These are phyloP conservation scores for Psilocybe sp. DNA, from an alignment of 768 basidiomycete species.

Conservation along the genomic window DNA sequence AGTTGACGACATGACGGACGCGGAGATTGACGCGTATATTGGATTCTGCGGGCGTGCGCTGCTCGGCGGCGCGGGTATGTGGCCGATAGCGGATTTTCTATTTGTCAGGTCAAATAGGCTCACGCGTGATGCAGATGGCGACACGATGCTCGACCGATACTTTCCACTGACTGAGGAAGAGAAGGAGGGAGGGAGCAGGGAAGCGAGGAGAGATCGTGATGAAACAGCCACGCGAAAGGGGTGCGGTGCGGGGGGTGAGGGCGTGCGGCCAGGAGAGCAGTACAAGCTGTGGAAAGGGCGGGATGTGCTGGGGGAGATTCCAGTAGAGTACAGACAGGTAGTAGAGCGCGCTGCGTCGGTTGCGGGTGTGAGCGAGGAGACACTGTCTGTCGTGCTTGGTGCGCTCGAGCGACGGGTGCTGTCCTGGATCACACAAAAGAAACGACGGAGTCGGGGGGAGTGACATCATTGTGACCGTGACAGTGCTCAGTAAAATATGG, in stretches of 20 bases:
- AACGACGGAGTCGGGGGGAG: conserved; percentile 1
- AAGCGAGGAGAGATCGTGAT: neutral
- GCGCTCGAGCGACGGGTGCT: conserved; percentile 61
- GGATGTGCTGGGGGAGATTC: conserved; percentile 63
- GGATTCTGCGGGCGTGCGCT: conserved; percentile 61
- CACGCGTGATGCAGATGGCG: conserved; percentile 10
- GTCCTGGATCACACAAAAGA: conserved; percentile 35
- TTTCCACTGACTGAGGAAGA: conserved; percentile 7
- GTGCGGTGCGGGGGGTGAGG: conserved; percentile 9
- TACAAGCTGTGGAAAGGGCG: conserved; percentile 64
- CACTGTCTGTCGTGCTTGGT: conserved; percentile 57
- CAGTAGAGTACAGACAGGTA: conserved; percentile 48
- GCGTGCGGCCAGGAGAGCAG: conserved; percentile 50
- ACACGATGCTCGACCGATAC: conserved; percentile 8
- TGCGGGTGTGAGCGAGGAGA: conserved; percentile 51
- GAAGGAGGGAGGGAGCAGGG: conserved; percentile 8
- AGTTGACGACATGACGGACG: conserved; percentile 48
- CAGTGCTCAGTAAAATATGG: neutral
- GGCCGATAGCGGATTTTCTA: neutral
- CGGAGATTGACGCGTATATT: conserved; percentile 61
- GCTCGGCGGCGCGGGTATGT: conserved; percentile 22
- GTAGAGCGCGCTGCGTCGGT: conserved; percentile 50
- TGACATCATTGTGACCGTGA: conserved; percentile 1
- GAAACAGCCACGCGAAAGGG: conserved; percentile 7
- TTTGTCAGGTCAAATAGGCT: neutral